Evolutionary conservation across 2,329 filamentous ascomycete genomes (phyloP), one percentile per base, ranked within the genome.

Genomic region (Scytalidium sp.): DNA sequence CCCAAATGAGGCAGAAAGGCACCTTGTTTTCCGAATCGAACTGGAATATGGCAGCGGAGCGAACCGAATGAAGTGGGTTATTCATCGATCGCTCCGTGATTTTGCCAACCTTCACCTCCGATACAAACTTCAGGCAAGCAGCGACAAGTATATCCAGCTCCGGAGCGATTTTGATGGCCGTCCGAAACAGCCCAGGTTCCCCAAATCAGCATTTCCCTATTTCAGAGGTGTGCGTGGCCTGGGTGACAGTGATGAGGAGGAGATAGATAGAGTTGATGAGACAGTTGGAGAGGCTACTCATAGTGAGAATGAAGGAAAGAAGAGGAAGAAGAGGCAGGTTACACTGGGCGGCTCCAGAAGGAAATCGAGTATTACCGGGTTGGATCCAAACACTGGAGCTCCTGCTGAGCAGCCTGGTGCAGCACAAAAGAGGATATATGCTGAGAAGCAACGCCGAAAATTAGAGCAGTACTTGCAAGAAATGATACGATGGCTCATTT

Each of bases 401-500:
- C 50, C 52, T 22, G 75, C 71, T 55, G 76, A 82, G 49, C 49
- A 53, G 49, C 50, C 46, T 15, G 32, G 32, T n/a, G 51, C 51
- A 36, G 55, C 59, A 21, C 56, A 60, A 29, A 60, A 59, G 10
- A 59, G 53, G 23, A 72, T 74, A 3, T 95, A 93, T 59, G 82
- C 90, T 39, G 90, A 95, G 60, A 84, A 82, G 54, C 92, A 97
- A 68, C 83, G 93, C 50, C 87, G 84, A 60, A 90, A 89, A 65
- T 75, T 99, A 25, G 94, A 97, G 65, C 84, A 84, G 44, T 99
- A 99, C 65, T 74, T 99, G 19, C 90, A 93, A 56, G 88, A 93
- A 62, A 90, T 97, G 84, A 93, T 97, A 52, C 85, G 90, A 48
- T 97, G 93, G 81, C 83, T 99, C 60, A 97, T 99, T 70, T 99